Percentiles rank a stretch among this genome's conserved stretches.
These are phyloP conservation scores for Centella asiatica DNA, from an alignment of 129 eudicot genomes.

Conservation along the genomic window DNA sequence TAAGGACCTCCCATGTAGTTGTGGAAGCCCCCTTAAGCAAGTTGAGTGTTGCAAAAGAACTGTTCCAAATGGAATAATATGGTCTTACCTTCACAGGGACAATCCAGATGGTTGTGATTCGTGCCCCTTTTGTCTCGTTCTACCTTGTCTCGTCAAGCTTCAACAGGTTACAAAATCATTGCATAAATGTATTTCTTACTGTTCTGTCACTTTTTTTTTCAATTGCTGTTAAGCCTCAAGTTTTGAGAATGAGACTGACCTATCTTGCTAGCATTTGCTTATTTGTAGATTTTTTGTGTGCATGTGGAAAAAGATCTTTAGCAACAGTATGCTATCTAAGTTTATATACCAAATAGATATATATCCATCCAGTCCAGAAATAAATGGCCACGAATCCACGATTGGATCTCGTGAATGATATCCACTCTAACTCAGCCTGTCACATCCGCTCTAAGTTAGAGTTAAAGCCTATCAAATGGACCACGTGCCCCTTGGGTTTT, in stretches of 20 bases:
- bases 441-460: too few species aligned
- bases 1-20: conserved; percentile 74
- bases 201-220: background rate
- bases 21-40: conserved; percentile 95
- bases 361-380: too few species aligned
- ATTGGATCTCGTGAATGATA: too few species aligned
- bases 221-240: background rate
- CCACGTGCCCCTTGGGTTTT: too few species aligned
- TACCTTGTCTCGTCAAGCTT: conserved; percentile 92
- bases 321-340: too few species aligned
- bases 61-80: conserved; percentile 70
- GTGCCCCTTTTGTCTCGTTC: conserved; percentile 85
- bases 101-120: conserved; percentile 87
- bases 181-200: background rate
- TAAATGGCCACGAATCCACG: too few species aligned
- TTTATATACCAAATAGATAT: too few species aligned
- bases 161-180: conserved; percentile 55
- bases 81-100: conserved; percentile 86
- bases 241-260: background rate
- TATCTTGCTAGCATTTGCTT: too few species aligned
- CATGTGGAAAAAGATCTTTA: too few species aligned
- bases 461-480: too few species aligned
- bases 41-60: conserved; percentile 83
- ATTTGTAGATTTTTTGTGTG: too few species aligned
- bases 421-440: too few species aligned